These are phyloP conservation scores for Cinnamomum micranthum DNA, from an alignment of 164 flowering plant species.

Conservation along the genomic window DNA sequence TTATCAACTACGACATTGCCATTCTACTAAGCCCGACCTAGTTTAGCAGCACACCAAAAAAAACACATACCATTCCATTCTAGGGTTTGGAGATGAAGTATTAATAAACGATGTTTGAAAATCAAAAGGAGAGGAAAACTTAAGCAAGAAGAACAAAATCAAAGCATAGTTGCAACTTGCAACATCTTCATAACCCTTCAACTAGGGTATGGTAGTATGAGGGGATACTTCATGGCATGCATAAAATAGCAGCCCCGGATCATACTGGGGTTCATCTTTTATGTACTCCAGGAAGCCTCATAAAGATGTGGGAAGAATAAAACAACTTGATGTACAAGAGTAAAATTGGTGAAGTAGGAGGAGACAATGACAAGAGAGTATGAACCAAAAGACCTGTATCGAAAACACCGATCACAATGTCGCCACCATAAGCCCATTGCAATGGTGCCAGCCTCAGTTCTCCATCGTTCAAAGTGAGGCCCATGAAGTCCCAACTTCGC, in stretches of 20 bases:
- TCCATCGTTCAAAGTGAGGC: conserved; percentile 37
- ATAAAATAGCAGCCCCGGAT: background rate
- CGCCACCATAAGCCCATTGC: conserved; percentile 43
- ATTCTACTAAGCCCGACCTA: no score
- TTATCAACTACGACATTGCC: no score
- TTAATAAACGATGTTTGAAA: no score
- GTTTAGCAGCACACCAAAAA: no score
- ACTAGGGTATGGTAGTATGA: no score
- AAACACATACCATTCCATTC: no score
- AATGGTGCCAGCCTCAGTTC: conserved; percentile 19
- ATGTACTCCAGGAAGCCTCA: background rate
- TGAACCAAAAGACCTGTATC: conserved; percentile 25
- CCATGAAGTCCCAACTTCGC: conserved; percentile 84
- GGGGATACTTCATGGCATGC: no score
- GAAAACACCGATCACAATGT: conserved; percentile 47
- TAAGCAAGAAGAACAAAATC: background rate
- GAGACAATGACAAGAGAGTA: background rate
- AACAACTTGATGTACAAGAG: background rate
- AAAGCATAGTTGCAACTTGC: background rate
- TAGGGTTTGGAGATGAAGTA: no score
- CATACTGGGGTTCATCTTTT: background rate
- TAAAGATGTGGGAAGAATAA: background rate
- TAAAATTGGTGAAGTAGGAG: background rate
- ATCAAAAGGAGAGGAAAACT: background rate
- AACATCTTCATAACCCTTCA: background rate